phyloP scores from a whole-genome alignment of 1,284 basidiomycete genomes.

The Rugosomyces carneus region DNA sequence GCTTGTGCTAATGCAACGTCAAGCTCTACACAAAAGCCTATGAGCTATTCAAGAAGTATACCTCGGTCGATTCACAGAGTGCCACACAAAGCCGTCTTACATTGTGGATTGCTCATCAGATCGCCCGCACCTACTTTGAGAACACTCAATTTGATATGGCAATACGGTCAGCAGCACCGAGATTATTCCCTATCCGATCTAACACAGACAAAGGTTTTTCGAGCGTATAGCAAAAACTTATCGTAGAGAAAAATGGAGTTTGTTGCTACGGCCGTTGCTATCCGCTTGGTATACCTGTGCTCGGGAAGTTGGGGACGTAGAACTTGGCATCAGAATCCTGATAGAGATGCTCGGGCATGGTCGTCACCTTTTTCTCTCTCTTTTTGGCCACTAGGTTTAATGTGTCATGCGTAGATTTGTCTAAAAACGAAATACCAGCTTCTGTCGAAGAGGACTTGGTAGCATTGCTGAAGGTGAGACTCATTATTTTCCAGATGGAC shows the following conservation, averaged over 20 bases:
- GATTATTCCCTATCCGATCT: conserved; percentile 3
- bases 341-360: conserved; percentile 80
- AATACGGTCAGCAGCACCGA: conserved; percentile 45
- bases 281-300: conserved; percentile 77
- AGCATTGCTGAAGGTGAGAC: conserved; percentile 58
- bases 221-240: conserved; percentile 84
- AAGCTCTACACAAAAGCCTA: conserved; percentile 89
- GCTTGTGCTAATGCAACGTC: neutral
- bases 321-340: conserved; percentile 64
- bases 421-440: conserved; percentile 39
- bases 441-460: conserved; percentile 60
- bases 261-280: conserved; percentile 66
- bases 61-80: conserved; percentile 29
- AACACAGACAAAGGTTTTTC: conserved; percentile 59
- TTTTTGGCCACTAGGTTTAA: neutral
- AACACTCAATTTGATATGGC: conserved; percentile 80
- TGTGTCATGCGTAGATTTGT: conserved; percentile 21
- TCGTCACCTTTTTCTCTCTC: conserved; percentile 22
- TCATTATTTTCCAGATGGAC: neutral
- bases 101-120: conserved; percentile 79
- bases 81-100: conserved; percentile 67
- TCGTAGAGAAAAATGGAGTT: conserved; percentile 72
- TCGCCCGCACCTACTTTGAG: conserved; percentile 77
- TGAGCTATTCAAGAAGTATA: conserved; percentile 79
- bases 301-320: conserved; percentile 67